A percentile compares a stretch with the other conserved stretches of the same genome.
These are phyloP conservation scores for Artomyces pyxidatus DNA, from an alignment of 768 basidiomycete genomes.

Conservation along the genomic window DNA sequence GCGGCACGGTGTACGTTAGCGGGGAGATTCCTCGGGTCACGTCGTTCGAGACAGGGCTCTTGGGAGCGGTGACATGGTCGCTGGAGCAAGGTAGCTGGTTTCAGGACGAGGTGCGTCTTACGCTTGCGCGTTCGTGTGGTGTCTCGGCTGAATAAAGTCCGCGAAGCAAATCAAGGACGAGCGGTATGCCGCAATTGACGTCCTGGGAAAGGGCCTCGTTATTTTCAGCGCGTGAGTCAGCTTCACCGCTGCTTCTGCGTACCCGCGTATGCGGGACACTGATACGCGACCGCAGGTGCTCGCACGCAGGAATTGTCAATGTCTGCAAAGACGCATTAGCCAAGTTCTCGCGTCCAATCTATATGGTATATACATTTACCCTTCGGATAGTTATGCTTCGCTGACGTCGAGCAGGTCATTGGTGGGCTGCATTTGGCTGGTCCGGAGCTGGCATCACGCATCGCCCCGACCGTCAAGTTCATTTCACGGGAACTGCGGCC, in stretches of 20 bases:
- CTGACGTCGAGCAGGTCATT: slow-evolving; percentile 40
- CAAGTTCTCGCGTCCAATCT: slow-evolving; percentile 57
- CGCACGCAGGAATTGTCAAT: slow-evolving; percentile 82
- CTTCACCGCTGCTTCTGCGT: neutral
- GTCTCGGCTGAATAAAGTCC: neutral
- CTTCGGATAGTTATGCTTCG: neutral
- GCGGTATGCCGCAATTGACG: slow-evolving; percentile 68
- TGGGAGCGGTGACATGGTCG: slow-evolving; percentile 59
- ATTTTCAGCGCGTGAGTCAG: slow-evolving; percentile 73
- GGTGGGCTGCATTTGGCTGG: slow-evolving; percentile 82
- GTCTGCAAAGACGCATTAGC: slow-evolving; percentile 64
- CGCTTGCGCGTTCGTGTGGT: neutral
- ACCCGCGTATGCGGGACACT: neutral
- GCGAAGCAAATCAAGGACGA: slow-evolving; percentile 74
- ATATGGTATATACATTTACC: slow-evolving; percentile 46
- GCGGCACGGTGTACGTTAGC: slow-evolving; percentile 63
- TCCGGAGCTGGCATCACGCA: slow-evolving; percentile 52
- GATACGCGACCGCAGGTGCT: slow-evolving; percentile 33
- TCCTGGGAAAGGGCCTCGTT: slow-evolving; percentile 73
- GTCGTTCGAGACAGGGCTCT: slow-evolving; percentile 57
- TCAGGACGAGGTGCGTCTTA: slow-evolving; percentile 41
- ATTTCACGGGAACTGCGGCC: slow-evolving; percentile 53
- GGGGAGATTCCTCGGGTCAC: slow-evolving; percentile 73
- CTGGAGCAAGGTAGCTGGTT: slow-evolving; percentile 36
- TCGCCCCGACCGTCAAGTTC: slow-evolving; percentile 65